Evolutionary conservation across 1,284 basidiomycete species (phyloP).

Genomic region (Marasmius fiardii): DNA sequence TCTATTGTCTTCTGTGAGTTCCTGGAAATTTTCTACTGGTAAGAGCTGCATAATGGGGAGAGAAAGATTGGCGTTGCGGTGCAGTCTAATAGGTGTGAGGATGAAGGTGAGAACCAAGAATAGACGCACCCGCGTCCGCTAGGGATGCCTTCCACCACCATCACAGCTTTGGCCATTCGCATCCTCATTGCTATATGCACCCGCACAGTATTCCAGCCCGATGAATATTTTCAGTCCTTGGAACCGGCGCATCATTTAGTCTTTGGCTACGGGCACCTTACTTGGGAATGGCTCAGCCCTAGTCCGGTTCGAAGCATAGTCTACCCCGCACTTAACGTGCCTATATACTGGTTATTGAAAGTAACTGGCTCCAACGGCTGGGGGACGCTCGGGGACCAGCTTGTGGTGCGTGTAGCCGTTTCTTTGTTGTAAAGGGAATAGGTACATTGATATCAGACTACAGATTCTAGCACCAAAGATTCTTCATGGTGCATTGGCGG

Average conservation of each 20-base stretch:
- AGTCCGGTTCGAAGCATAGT: conserved; percentile 70
- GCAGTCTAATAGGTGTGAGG: background rate
- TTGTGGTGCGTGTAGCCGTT: conserved; percentile 45
- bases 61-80: too few species aligned
- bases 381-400: conserved; percentile 31
- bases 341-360: conserved; percentile 73
- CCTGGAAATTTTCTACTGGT: background rate
- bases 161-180: conserved; percentile 42
- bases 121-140: background rate
- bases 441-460: conserved; percentile 13
- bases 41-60: background rate
- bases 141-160: background rate
- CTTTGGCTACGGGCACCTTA: conserved; percentile 89
- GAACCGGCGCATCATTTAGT: conserved; percentile 89
- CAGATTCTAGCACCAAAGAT: conserved; percentile 73
- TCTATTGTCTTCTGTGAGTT: background rate
- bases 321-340: conserved; percentile 77
- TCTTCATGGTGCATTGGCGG: conserved; percentile 79
- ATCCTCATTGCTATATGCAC: conserved; percentile 66
- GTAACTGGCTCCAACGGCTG: conserved; percentile 44
- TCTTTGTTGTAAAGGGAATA: background rate
- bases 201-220: conserved; percentile 93
- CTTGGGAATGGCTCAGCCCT: conserved; percentile 92
- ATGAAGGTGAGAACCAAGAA: background rate
- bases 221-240: conserved; percentile 95